phyloP scores from a whole-genome alignment of 2,329 filamentous ascomycete genomes.

The Cercospora nicotianae region DNA sequence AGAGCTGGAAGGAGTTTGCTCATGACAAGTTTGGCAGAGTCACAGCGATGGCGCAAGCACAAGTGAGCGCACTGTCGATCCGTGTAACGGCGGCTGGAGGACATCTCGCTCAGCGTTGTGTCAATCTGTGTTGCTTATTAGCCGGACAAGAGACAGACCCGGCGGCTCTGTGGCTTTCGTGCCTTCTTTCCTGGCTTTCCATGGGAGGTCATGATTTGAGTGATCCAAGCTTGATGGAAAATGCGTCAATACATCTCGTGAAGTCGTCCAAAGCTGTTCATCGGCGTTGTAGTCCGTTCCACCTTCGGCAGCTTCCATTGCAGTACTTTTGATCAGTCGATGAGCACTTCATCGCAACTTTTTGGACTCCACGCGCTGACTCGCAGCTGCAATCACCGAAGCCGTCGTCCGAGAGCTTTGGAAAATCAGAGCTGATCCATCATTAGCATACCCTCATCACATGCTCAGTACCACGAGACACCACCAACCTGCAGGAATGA shows the following conservation, averaged over 20 bases:
- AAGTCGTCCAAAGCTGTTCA: neutral
- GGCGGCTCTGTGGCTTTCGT: neutral
- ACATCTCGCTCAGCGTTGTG: neutral
- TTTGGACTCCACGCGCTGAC: conserved; percentile 29
- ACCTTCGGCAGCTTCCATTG: neutral
- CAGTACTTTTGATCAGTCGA: neutral
- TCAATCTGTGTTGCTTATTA: neutral
- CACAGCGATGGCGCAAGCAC: neutral
- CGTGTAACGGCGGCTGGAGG: neutral
- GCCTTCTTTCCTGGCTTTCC: neutral
- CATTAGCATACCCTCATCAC: conserved; percentile 14
- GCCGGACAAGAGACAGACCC: neutral
- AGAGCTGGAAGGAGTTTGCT: neutral
- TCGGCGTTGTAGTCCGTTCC: neutral
- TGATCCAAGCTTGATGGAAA: neutral
- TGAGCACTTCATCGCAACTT: conserved; percentile 22
- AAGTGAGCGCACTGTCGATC: neutral
- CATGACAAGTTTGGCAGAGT: neutral
- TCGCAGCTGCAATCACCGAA: conserved; percentile 28
- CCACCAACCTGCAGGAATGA: conserved; percentile 58
- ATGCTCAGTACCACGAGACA: neutral
- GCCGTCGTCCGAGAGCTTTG: conserved; percentile 30
- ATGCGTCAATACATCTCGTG: neutral
- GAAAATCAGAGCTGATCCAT: conserved; percentile 32
- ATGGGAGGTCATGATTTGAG: neutral